Conservation (phyloP, 176 grass and related monocot genomes). For the Triticum turgidum region DNA sequence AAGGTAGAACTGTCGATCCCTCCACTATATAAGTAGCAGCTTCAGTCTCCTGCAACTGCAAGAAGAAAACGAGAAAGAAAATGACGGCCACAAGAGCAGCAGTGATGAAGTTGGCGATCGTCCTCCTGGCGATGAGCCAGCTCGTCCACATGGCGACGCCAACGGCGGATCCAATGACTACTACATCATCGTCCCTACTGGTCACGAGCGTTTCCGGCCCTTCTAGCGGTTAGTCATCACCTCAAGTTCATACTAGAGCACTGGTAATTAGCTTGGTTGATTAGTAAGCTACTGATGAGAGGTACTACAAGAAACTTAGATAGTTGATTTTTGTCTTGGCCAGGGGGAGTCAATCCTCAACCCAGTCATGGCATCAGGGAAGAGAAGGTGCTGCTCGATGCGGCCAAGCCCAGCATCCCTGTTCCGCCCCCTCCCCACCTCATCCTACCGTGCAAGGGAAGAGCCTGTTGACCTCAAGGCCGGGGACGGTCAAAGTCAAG, state of each 20-base stretch:
- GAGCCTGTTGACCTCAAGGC: not conserved
- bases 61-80: not conserved
- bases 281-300: too few species aligned
- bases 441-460: not conserved
- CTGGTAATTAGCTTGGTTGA: not conserved
- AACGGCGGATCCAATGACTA: not conserved
- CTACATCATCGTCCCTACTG: not conserved
- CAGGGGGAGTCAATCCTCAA: not conserved
- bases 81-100: not conserved
- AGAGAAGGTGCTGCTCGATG: not conserved
- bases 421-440: not conserved
- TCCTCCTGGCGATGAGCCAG: not conserved
- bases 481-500: not conserved
- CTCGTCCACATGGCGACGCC: not conserved
- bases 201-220: not conserved
- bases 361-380: not conserved
- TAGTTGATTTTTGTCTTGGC: not conserved
- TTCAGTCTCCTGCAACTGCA: not conserved
- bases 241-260: not conserved
- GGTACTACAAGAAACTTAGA: too few species aligned
- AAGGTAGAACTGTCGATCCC: not conserved
- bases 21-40: not conserved
- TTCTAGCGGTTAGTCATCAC: not conserved
- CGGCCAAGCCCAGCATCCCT: not conserved
- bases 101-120: not conserved